These are phyloP conservation scores for Aphanomyces astaci DNA, from an alignment of 352 stramenopile species.

Conservation along the genomic window DNA sequence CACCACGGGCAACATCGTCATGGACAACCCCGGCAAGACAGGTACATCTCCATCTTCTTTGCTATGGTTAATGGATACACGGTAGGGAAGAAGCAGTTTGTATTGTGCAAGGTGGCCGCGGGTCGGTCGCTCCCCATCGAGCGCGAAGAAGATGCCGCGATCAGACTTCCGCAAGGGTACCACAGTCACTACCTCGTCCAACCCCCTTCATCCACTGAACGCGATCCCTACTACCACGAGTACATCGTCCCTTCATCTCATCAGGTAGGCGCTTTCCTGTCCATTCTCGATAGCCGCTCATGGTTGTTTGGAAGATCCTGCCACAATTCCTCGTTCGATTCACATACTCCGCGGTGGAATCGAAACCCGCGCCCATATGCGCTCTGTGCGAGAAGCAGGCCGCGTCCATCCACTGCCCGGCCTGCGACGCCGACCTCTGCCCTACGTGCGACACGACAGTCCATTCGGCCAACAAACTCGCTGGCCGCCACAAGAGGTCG, in stretches of 20 bases:
- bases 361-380: slow-evolving; percentile 30
- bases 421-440: slow-evolving; percentile 66
- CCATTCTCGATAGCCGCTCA: background rate
- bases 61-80: slow-evolving; percentile 16
- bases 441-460: slow-evolving; percentile 53
- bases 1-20: slow-evolving; percentile 44
- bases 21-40: slow-evolving; percentile 20
- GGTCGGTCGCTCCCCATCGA: slow-evolving; percentile 46
- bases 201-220: slow-evolving; percentile 26
- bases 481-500: slow-evolving; percentile 52
- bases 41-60: slow-evolving; percentile 30
- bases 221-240: slow-evolving; percentile 49
- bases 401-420: slow-evolving; percentile 43
- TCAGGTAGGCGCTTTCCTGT: slow-evolving; percentile 12
- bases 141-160: slow-evolving; percentile 38
- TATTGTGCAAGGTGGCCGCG: slow-evolving; percentile 69
- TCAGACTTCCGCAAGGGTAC: slow-evolving; percentile 45
- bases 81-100: slow-evolving; percentile 39
- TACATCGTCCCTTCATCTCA: slow-evolving; percentile 59
- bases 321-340: slow-evolving; percentile 69
- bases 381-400: slow-evolving; percentile 54
- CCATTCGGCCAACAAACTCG: slow-evolving; percentile 76
- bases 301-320: slow-evolving; percentile 34
- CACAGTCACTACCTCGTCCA: slow-evolving; percentile 57
- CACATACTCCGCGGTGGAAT: slow-evolving; percentile 32